Evolutionary conservation across 176 grass and related monocot genomes (phyloP), one percentile per base, ranked within the genome.

Genomic region (Ampelocalamus luodianensis): DNA sequence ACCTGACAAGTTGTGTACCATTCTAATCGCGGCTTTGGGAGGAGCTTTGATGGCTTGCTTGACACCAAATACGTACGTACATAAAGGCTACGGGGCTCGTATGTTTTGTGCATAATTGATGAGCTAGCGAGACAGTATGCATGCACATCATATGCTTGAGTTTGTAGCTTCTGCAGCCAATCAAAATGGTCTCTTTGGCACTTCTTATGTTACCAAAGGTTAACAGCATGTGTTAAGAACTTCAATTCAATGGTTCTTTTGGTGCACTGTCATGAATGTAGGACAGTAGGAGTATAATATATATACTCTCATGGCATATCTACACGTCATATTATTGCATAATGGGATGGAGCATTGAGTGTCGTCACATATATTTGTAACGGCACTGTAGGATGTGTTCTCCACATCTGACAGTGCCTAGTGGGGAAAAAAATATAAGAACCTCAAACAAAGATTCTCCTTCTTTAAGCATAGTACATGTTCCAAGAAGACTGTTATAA

Each of bases 321-420:
- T 63, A 63, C 24, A 29, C 5, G 24, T 63, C 24, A 63, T 27
- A 29, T 63, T 26, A 12, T 26, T 61, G 5, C 11, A 6, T 63
- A 29, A 1, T 14, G 60, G n/a, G 60, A 27, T 26, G 24, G 24
- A 12, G 24, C 14, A 14, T 62, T 62, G 59, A 62, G 60, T 63
- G 14, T 63, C 12, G 24, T 14, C 24, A 29, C 60, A 27, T 29
- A 63, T 29, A 63, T 63, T 27, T 61, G 55, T 12, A 26, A 26
- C 55, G 20, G 20, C 39, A 70, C 67, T 63, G 45, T 63, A 58
- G 58, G 76, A 63, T 63, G 76, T 43, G 58, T 38, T 75, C 24
- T 55, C 16, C 7, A 10, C 42, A 34, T 46, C 60, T 80, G 78
- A 68, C 77, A 80, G 27, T 37, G 23, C 18, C 44, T 67, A 80